A percentile compares a stretch with the other conserved stretches of the same genome.
These are phyloP conservation scores for Cavenderia fasciculata DNA, from an alignment of 78 protist species.

Conservation along the genomic window DNA sequence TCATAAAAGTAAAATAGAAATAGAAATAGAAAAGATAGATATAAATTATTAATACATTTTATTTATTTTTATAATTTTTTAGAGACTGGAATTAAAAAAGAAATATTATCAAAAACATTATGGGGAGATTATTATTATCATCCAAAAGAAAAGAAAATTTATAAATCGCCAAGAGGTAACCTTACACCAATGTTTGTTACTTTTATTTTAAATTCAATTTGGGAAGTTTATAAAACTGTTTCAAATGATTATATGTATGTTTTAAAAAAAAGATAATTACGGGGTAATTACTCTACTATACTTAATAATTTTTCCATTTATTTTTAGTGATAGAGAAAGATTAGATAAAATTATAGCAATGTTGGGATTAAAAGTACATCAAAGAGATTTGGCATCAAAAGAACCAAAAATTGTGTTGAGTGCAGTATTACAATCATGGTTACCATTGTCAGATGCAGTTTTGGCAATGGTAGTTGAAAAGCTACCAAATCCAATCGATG, in stretches of 20 bases:
- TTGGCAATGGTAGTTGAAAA: slow-evolving; percentile 62
- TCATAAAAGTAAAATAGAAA: slow-evolving; percentile 44
- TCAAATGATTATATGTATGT: background rate
- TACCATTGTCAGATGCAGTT: slow-evolving; percentile 89
- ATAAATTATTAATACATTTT: background rate
- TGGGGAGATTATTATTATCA: slow-evolving; percentile 96
- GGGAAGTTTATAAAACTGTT: slow-evolving; percentile 82
- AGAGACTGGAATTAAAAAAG: slow-evolving; percentile 75
- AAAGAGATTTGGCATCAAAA: slow-evolving; percentile 30
- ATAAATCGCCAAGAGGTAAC: slow-evolving; percentile 43
- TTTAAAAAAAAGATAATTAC: background rate
- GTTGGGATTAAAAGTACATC: slow-evolving; percentile 63
- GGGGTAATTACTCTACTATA: no score
- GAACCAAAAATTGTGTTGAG: slow-evolving; percentile 35
- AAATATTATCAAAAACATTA: slow-evolving; percentile 77
- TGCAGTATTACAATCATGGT: slow-evolving; percentile 88
- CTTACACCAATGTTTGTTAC: slow-evolving; percentile 91
- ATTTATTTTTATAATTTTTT: background rate
- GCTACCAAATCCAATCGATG: slow-evolving; percentile 88
- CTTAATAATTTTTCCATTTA: no score
- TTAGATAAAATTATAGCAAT: slow-evolving; percentile 78
- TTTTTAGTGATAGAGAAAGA: slow-evolving; percentile 60
- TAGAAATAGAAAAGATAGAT: background rate
- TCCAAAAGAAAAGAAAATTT: slow-evolving; percentile 72
- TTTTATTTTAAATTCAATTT: slow-evolving; percentile 88